A percentile compares a stretch with the other conserved stretches of the same genome.
phyloP scores from a whole-genome alignment of 306 rosid genomes.

The Quercus parvula region DNA sequence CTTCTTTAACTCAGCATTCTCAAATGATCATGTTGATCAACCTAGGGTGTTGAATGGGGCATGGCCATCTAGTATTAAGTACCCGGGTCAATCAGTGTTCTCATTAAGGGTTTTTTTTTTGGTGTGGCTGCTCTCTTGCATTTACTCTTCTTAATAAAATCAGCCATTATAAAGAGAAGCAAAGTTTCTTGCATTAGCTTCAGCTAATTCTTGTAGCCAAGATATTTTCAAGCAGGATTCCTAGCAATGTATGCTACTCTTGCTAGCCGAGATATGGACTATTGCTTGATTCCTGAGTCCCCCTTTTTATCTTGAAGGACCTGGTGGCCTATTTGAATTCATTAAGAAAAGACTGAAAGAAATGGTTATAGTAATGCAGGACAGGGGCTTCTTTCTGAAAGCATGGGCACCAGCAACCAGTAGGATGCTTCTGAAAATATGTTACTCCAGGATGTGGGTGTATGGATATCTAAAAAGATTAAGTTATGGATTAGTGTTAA shows the following conservation, averaged over 20 bases:
- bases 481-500: slow-evolving; percentile 35
- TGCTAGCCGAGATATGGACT: too few relatives aligned
- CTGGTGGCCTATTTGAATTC: too few relatives aligned
- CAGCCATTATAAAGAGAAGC: too few relatives aligned
- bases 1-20: neutral
- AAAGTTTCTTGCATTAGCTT: too few relatives aligned
- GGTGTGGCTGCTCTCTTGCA: too few relatives aligned
- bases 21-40: neutral
- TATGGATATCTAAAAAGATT: slow-evolving; percentile 59
- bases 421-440: slow-evolving; percentile 54
- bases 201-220: too few relatives aligned
- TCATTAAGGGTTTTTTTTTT: neutral
- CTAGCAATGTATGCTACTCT: too few relatives aligned
- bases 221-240: too few relatives aligned
- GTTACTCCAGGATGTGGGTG: slow-evolving; percentile 54
- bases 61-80: neutral
- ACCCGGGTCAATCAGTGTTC: neutral
- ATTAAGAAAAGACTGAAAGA: too few relatives aligned
- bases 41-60: neutral
- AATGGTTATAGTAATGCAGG: slow-evolving; percentile 56
- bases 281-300: too few relatives aligned
- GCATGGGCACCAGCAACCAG: slow-evolving; percentile 11
- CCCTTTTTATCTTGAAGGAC: too few relatives aligned
- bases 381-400: slow-evolving; percentile 44
- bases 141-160: too few relatives aligned